These are phyloP conservation scores for Alternaria brassicicola DNA, from an alignment of 2,329 filamentous ascomycete species.

Conservation along the genomic window DNA sequence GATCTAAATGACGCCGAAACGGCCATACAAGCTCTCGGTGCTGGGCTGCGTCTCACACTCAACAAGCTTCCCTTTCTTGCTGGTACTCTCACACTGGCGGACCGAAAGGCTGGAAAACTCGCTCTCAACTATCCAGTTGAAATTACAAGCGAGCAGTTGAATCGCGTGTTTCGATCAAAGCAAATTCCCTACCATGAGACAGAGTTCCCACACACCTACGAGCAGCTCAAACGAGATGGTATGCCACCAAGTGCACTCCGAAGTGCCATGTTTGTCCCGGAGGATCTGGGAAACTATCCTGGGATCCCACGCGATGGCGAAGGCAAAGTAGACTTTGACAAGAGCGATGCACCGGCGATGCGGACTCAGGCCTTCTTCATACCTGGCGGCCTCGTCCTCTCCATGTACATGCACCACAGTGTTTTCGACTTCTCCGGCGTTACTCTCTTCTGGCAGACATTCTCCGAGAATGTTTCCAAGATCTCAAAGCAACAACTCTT, in stretches of 20 bases:
- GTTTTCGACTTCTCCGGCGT: constrained; percentile 43
- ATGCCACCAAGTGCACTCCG: constrained; percentile 44
- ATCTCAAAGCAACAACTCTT: constrained; percentile 23
- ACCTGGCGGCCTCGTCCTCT: constrained; percentile 44
- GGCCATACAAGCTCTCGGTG: constrained; percentile 33
- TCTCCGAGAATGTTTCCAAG: constrained; percentile 32
- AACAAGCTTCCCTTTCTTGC: constrained; percentile 40
- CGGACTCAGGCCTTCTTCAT: constrained; percentile 44
- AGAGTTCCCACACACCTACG: constrained; percentile 35
- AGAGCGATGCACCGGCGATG: constrained; percentile 38
- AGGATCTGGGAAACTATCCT: constrained; percentile 35
- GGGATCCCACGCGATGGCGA: constrained; percentile 37
- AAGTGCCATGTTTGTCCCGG: constrained; percentile 37
- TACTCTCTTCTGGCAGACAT: constrained; percentile 34
- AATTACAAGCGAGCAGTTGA: constrained; percentile 22
- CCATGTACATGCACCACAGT: constrained; percentile 43
- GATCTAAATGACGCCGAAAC: constrained; percentile 33
- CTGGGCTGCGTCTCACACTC: constrained; percentile 34
- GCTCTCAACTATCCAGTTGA: constrained; percentile 34
- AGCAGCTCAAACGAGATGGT: constrained; percentile 36
- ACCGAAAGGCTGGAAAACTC: constrained; percentile 32
- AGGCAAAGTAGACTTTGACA: constrained; percentile 34
- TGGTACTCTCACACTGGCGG: constrained; percentile 36
- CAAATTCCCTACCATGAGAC: constrained; percentile 21
- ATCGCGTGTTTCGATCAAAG: constrained; percentile 30